Base-by-base conservation (phyloP, 2,329 filamentous ascomycete species). In the Cercospora sp. region DNA sequence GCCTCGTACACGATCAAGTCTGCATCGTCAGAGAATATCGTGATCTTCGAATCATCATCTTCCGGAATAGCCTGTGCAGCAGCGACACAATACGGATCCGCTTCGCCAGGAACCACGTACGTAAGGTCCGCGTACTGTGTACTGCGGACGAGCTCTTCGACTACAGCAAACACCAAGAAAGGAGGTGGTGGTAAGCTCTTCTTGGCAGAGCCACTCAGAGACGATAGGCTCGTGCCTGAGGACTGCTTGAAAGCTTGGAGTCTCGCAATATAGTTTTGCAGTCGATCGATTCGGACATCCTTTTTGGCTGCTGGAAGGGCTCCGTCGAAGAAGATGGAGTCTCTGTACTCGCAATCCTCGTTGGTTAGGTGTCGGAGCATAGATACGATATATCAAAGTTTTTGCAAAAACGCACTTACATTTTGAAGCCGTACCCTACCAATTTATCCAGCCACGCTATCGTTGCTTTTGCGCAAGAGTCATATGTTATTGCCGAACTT, bases 281-380 rank as follows among this genome's bases (percentile, higher is more conserved):
- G 82, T 36, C 93, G 85, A 9, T 84, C 78, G 61, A 89, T 80
- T 4, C 93, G 86, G 6, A 88, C 87, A 0, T 80, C 77, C 36
- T 85, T 83, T 76, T 97, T 97, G 4, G 83, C 79, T 0, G 77
- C 67, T 0, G 94, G 94, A 0, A 98, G 83, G 65, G 87, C 89
- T 13, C 93, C 93, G 78, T 98, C 94, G 74, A 98, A 97, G 77
- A 90, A 93, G 63, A 97, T 91, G 58, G 85, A 87, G 67, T 87
- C 81, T 72, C 89, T 91, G n/a, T 12, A 12, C n/a, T 2, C 18
- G 72, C 8, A 2, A 12, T 63, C 51, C 31, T 33, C 64, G 53
- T 30, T 30, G n/a, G 45, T 23, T 31, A 28, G 53, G 8, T 58
- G 18, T n/a, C 53, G 16, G 26, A 16, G 5, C 26, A 7, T n/a